These are phyloP conservation scores for Metarhizium anisopliae DNA, from an alignment of 2,329 filamentous ascomycete genomes.

Conservation along the genomic window DNA sequence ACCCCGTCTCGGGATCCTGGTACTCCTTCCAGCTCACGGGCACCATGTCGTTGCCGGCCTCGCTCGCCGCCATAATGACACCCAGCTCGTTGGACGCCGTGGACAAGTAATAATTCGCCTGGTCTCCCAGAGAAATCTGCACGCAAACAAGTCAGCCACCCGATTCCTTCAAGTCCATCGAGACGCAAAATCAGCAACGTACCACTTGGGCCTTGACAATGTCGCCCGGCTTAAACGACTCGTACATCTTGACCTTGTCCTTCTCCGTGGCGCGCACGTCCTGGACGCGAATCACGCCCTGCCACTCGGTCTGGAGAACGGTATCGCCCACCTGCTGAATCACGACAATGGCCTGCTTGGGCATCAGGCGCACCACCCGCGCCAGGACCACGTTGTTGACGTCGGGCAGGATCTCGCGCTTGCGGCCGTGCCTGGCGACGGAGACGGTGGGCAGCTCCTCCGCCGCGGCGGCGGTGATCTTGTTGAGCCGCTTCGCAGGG, in stretches of 20 bases:
- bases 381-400: constrained; percentile 76
- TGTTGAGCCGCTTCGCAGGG: constrained; percentile 50
- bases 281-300: constrained; percentile 76
- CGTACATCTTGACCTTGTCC: constrained; percentile 83
- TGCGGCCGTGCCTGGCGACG: constrained; percentile 39
- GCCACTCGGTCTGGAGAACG: constrained; percentile 70
- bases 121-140: constrained; percentile 82
- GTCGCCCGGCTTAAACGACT: constrained; percentile 88
- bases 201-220: constrained; percentile 80
- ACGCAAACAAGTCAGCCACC: not conserved
- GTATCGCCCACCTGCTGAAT: constrained; percentile 74
- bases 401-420: constrained; percentile 69
- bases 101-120: constrained; percentile 89
- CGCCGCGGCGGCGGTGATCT: constrained; percentile 38
- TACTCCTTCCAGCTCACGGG: constrained; percentile 96
- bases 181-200: constrained; percentile 22
- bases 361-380: constrained; percentile 75
- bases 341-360: constrained; percentile 74
- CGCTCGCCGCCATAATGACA: constrained; percentile 86
- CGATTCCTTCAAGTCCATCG: not conserved
- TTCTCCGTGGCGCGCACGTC: constrained; percentile 94
- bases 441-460: constrained; percentile 45
- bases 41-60: constrained; percentile 82
- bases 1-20: constrained; percentile 69
- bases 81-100: constrained; percentile 88